Evolutionary conservation across 2,329 filamentous ascomycete species (phyloP).

Genomic region (Sporothrix pseudoabietina): DNA sequence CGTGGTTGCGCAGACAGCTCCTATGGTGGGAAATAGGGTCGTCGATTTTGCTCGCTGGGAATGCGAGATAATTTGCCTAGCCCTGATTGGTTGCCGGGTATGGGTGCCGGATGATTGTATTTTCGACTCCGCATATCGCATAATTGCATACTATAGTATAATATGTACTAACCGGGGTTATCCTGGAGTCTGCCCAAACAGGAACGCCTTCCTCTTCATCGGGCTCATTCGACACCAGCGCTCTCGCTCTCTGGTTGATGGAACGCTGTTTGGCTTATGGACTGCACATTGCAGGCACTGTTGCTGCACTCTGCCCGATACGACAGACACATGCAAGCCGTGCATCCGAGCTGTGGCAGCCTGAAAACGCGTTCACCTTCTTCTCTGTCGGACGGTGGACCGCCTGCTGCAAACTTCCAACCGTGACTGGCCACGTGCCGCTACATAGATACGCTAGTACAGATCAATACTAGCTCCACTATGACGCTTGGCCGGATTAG

Average conservation of each 20-base stretch:
- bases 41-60: conserved; percentile 29
- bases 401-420: conserved; percentile 25
- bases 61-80: conserved; percentile 33
- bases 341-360: not conserved
- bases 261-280: not conserved
- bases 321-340: conserved; percentile 10
- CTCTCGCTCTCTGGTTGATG: not conserved
- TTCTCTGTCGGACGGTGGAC: not conserved
- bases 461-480: not conserved
- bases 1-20: conserved; percentile 18
- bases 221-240: not conserved
- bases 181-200: not conserved
- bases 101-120: conserved; percentile 28
- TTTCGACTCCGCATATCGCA: conserved; percentile 19
- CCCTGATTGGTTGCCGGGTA: conserved; percentile 31
- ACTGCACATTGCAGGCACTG: not conserved
- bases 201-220: not conserved
- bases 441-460: not conserved
- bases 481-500: not conserved
- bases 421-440: conserved; percentile 37
- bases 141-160: not conserved
- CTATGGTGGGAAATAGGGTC: conserved; percentile 24
- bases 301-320: conserved; percentile 3
- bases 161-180: not conserved
- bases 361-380: not conserved